Evolutionary conservation across 1,139 yeast genomes (phyloP), one percentile per base, ranked within the genome.

Genomic region (Pichia sp.): DNA sequence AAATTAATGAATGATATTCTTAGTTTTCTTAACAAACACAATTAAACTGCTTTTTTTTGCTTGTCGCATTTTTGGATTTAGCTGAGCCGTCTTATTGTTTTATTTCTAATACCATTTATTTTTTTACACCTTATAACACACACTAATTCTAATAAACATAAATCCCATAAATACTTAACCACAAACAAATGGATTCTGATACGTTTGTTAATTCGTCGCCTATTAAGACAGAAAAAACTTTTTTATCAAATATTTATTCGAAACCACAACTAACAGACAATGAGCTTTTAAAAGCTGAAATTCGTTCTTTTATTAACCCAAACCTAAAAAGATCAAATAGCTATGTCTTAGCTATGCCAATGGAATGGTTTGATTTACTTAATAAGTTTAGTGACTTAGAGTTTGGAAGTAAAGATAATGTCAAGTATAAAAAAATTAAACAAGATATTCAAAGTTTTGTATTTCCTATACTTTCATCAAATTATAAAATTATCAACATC

Each of bases 21-120:
- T 27, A 65, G 58, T 4, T 81, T 81, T 69, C 68, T 79, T 52
- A 65, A 68, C 19, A 19, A 36, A 9, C 16, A 36, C 16, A 19
- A 18, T 5, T 36, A 10, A 19, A 7, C 1, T 11, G 3, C 10
- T 19, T 3, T 33, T 33, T 33, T 33, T 16, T 33, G 18, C 8
- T 16, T 33, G 16, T 33, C 34, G 16, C 16, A 31, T 14, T 33
- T 33, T 19, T 10, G 8, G 11, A n/a, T n/a, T n/a, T n/a, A n/a
- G 41, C 41, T 36, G 41, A 36, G 41, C 41, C 41, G 41, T 19
- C 34, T 31, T 31, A 14, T 2, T 5, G 10, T 30, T 30, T 13
- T 13, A 28, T 28, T 28, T 28, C 7, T 28, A 28, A 14, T 31
- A 31, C 7, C n/a, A 7, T 14, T 7, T 14, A 1, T 5, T 39